phyloP scores from a whole-genome alignment of 352 stramenopile genomes.

The Vaucheria bursata region DNA sequence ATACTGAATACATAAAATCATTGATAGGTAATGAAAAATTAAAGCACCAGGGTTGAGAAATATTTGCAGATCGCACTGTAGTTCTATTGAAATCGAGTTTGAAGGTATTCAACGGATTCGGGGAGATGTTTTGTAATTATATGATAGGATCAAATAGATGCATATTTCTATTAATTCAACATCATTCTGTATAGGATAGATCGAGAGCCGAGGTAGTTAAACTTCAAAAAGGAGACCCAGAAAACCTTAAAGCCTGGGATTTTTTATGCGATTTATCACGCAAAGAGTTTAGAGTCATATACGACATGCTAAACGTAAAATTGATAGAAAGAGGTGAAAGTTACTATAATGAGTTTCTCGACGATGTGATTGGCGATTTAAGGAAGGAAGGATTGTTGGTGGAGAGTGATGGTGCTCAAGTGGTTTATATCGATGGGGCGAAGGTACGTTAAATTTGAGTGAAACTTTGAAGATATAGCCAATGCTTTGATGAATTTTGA shows the following conservation, averaged over 20 bases:
- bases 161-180: too few species aligned
- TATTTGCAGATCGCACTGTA: too few species aligned
- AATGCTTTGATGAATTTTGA: too few species aligned
- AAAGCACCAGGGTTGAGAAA: too few species aligned
- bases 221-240: constrained; percentile 74
- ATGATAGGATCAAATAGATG: background rate
- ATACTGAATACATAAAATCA: too few species aligned
- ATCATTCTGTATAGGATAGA: too few species aligned
- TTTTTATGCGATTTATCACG: constrained; percentile 62
- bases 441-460: constrained; percentile 1
- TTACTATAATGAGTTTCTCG: constrained; percentile 75
- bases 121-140: constrained; percentile 6
- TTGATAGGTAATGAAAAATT: too few species aligned
- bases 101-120: background rate
- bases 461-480: too few species aligned
- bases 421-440: constrained; percentile 77
- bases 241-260: constrained; percentile 62
- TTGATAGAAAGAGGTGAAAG: constrained; percentile 73
- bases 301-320: constrained; percentile 50
- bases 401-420: constrained; percentile 66
- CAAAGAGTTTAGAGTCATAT: constrained; percentile 67
- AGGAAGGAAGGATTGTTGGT: constrained; percentile 54
- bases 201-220: constrained; percentile 77
- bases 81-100: too few species aligned
- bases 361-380: constrained; percentile 74